A percentile compares a stretch with the other conserved stretches of the same genome.
phyloP scores from a whole-genome alignment of 2,329 filamentous ascomycete species.

The Metarhizium sp. region DNA sequence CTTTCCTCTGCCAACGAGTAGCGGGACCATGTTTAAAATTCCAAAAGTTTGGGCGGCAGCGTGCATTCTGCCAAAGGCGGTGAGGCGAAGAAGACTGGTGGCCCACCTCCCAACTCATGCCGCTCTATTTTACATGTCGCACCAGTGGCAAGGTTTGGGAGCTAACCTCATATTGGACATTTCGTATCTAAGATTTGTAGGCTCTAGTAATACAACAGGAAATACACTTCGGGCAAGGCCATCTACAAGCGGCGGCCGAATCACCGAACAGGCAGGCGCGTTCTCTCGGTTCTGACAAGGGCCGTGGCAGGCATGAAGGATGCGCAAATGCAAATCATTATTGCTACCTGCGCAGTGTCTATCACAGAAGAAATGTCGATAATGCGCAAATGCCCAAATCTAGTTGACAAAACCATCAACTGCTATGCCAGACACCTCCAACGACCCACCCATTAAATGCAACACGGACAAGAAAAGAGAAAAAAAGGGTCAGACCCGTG shows the following conservation, averaged over 20 bases:
- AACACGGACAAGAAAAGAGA: constrained; percentile 13
- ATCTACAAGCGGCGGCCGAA: neutral
- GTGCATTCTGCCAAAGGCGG: constrained; percentile 30
- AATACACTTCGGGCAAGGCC: neutral
- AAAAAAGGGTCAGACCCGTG: constrained; percentile 9
- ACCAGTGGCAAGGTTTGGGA: neutral
- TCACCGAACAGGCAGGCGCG: neutral
- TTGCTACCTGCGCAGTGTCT: constrained; percentile 22
- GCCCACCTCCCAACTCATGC: neutral
- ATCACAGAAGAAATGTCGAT: constrained; percentile 18
- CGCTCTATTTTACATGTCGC: too few species aligned
- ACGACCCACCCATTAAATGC: constrained; percentile 17
- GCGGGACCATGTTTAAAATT: constrained; percentile 13
- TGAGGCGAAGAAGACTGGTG: constrained; percentile 8
- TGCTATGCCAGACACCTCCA: constrained; percentile 22
- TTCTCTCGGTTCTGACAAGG: neutral
- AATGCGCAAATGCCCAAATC: constrained; percentile 19
- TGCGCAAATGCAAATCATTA: constrained; percentile 16
- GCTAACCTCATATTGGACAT: neutral
- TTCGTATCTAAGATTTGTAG: neutral
- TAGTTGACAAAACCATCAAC: constrained; percentile 16
- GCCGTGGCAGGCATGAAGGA: neutral
- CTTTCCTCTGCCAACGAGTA: neutral
- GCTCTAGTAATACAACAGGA: neutral
- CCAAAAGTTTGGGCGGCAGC: constrained; percentile 29